phyloP scores from a whole-genome alignment of 257 asterid genomes.

The Jasminum sambac region DNA sequence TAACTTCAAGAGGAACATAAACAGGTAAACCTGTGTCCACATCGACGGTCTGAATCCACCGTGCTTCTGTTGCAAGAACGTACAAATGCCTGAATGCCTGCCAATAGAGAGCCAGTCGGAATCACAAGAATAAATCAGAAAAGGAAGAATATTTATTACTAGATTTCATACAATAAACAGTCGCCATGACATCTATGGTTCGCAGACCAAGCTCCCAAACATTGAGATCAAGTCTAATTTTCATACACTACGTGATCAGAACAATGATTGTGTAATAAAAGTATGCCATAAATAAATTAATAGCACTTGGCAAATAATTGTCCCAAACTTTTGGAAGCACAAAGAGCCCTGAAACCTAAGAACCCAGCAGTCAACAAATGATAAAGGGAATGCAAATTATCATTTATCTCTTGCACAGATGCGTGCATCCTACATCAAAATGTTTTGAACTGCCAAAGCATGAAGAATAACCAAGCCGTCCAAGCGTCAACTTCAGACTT shows the following conservation, averaged over 20 bases:
- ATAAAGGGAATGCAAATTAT: not conserved
- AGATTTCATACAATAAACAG: constrained; percentile 2
- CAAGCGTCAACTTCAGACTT: not conserved
- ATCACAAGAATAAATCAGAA: constrained; percentile 15
- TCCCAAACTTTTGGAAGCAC: not conserved
- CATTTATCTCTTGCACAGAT: not conserved
- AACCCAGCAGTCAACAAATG: constrained; percentile 12
- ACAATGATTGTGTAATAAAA: not conserved
- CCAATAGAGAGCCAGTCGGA: constrained; percentile 13
- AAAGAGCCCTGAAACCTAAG: constrained; percentile 9
- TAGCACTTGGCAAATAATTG: constrained; percentile 2
- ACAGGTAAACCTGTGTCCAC: constrained; percentile 94
- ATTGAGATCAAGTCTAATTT: not conserved
- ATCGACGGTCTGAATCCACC: constrained; percentile 96
- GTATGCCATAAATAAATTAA: not conserved
- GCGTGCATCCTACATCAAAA: not conserved
- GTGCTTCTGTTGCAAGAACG: constrained; percentile 98
- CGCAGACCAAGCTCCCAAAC: not conserved
- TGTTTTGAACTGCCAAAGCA: not conserved
- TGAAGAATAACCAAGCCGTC: constrained; percentile 1
- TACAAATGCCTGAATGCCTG: constrained; percentile 99
- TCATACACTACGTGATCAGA: not conserved
- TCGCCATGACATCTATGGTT: not conserved
- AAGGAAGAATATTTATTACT: constrained; percentile 3
- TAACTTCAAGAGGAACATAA: constrained; percentile 90